Conservation (phyloP, 805 yeast species). For the Cyberlindnera euphorbiae region DNA sequence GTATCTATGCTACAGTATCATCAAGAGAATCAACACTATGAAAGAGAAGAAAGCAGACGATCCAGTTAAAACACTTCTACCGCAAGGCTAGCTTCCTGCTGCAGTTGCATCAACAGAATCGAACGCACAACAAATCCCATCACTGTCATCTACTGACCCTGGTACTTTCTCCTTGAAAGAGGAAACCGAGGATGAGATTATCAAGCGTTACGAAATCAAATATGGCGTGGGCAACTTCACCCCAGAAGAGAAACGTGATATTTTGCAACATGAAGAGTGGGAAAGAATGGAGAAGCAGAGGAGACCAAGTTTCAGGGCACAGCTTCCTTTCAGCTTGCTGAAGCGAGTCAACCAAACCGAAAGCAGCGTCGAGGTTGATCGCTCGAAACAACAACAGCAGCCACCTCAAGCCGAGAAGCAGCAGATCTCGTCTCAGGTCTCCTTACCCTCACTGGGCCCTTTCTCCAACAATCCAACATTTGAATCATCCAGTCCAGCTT, state of each 20-base stretch:
- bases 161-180: neutral
- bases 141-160: neutral
- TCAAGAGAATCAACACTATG: constrained; percentile 25
- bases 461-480: no score
- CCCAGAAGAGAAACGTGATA: constrained; percentile 23
- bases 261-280: constrained; percentile 22
- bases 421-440: no score
- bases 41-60: constrained; percentile 9
- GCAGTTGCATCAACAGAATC: no score
- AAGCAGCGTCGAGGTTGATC: neutral
- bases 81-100: no score
- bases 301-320: constrained; percentile 22
- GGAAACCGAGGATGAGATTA: constrained; percentile 18
- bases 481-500: no score
- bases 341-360: constrained; percentile 19
- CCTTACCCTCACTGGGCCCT: no score
- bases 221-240: constrained; percentile 20
- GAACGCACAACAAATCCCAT: neutral
- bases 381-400: no score
- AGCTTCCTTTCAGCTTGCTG: constrained; percentile 18
- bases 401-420: no score
- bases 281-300: constrained; percentile 18
- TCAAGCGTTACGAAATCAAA: constrained; percentile 18
- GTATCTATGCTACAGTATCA: constrained; percentile 26
- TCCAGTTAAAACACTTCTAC: constrained; percentile 1